Evolutionary conservation across 768 basidiomycete genomes (phyloP), one percentile per base, ranked within the genome.

Genomic region (Boletus sensibilis): DNA sequence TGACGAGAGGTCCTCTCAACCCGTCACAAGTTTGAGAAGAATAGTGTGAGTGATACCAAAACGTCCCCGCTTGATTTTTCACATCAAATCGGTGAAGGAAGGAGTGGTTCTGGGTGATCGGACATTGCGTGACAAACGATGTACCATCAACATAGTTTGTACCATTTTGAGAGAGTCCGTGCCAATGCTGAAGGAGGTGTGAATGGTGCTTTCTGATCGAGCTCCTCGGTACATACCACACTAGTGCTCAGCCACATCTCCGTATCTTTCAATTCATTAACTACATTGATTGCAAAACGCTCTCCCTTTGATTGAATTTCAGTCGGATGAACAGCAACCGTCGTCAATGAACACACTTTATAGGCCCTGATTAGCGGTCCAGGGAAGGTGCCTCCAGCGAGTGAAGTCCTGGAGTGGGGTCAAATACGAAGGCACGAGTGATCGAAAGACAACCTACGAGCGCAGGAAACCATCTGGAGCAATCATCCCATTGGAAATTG

Each of bases 171-270:
- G 74, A 73, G 34, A 84, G 55, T 12, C 82, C 81, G 57, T 83
- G 82, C 82, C 81, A 84, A 60, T 84, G 82, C 82, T 84, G 29
- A 20, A 44, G 50, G 11, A 33, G 7, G 20, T 23, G 29, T 60
- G 31, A 60, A 31, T 14, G 7, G 23, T n/a, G 2, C 6, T 23
- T 18, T 18, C 38, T 13, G 18, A 42, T 27, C 8, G 5, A 34
- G 20, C 5, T 34, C 13, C 7, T 37, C 5, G 16, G 37, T n/a
- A 59, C 67, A 34, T 51, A 68, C 67, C 49, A 85, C 79, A 47
- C 77, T 80, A 5, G 83, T 85, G 12, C 71, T 74, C 52, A 75
- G 69, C 48, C 78, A 64, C 83, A 85, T 84, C 9, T 77, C 71
- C 0, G 66, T 60, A 49, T 84, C 78, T 1, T 66, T 74, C 39